A percentile compares a stretch with the other conserved stretches of the same genome.
phyloP scores from a whole-genome alignment of 768 basidiomycete species.

The Agaricus subrufescens region DNA sequence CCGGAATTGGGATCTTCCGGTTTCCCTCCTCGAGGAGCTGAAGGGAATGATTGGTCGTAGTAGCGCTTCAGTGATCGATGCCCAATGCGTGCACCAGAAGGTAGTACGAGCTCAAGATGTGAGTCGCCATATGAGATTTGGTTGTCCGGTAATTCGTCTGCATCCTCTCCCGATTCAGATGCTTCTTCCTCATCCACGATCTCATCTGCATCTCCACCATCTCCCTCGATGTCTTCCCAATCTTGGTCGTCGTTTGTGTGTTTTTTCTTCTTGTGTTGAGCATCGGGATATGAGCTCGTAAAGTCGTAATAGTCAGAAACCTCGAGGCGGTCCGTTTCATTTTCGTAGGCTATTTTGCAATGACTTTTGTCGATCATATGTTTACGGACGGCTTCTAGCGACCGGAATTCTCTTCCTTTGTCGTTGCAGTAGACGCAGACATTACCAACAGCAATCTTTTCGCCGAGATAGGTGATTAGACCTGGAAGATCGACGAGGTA shows the following conservation, averaged over 20 bases:
- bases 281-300: constrained; percentile 66
- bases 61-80: constrained; percentile 85
- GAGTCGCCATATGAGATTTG: constrained; percentile 77
- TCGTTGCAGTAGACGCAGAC: constrained; percentile 90
- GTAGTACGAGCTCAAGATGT: constrained; percentile 83
- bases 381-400: constrained; percentile 82
- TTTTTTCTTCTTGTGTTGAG: constrained; percentile 25
- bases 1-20: constrained; percentile 66
- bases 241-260: constrained; percentile 39
- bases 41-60: constrained; percentile 77
- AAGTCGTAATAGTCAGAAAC: constrained; percentile 95
- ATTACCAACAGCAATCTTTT: constrained; percentile 92
- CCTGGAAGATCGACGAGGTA: constrained; percentile 83
- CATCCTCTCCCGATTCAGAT: constrained; percentile 18
- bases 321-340: constrained; percentile 75
- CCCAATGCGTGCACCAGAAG: constrained; percentile 88
- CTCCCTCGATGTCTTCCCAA: constrained; percentile 40
- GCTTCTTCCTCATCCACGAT: constrained; percentile 21
- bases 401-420: constrained; percentile 75
- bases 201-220: constrained; percentile 43
- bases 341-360: constrained; percentile 92
- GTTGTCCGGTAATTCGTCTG: constrained; percentile 40
- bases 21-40: constrained; percentile 32
- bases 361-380: constrained; percentile 97
- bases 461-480: constrained; percentile 79